Evolutionary conservation across 148 eudicot genomes (phyloP).

Genomic region (Limonium bicolor): DNA sequence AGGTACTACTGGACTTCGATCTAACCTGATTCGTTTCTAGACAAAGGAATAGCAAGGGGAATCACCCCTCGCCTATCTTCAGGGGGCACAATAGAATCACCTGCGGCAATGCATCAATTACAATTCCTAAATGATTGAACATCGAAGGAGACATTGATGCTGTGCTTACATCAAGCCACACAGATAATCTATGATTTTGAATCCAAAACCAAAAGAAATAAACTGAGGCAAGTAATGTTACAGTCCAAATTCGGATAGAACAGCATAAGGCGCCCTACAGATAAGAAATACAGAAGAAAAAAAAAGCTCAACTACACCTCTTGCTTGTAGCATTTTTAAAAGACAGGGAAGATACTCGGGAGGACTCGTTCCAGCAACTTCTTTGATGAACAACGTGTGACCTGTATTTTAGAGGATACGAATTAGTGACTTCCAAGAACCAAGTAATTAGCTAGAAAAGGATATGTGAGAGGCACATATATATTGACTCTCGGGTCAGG

Average conservation of each 20-base stretch:
- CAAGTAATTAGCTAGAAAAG: background rate
- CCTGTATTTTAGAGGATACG: background rate
- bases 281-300: constrained; percentile 1
- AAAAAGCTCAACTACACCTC: constrained; percentile 29
- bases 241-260: too few relatives aligned
- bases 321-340: constrained; percentile 61
- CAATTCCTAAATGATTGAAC: too few relatives aligned
- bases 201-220: background rate
- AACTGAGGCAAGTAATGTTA: too few relatives aligned
- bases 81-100: constrained; percentile 59
- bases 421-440: background rate
- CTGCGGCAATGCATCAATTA: constrained; percentile 28
- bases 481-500: too few relatives aligned
- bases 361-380: constrained; percentile 57
- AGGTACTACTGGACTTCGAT: too few relatives aligned
- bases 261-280: background rate
- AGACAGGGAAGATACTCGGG: constrained; percentile 64
- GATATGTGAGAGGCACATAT: background rate
- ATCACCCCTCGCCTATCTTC: constrained; percentile 67
- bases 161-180: background rate
- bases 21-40: constrained; percentile 54
- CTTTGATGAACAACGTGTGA: constrained; percentile 58
- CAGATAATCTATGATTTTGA: background rate
- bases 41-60: constrained; percentile 74
- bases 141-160: too few relatives aligned